phyloP scores from a whole-genome alignment of 306 rosid species.

The Prunus davidiana region DNA sequence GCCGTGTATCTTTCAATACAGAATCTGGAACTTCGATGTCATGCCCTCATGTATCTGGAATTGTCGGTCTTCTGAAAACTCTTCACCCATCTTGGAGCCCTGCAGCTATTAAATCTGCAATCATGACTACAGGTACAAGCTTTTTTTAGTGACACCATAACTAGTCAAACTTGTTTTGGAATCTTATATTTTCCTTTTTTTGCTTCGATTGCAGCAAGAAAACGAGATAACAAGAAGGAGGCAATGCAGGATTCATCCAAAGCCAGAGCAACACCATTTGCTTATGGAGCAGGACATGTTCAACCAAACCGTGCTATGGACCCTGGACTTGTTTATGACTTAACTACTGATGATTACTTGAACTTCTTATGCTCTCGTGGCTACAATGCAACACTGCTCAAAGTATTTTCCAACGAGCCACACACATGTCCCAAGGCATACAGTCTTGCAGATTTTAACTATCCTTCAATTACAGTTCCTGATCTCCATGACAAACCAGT shows the following conservation, averaged over 20 bases:
- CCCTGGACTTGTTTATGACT: constrained; percentile 73
- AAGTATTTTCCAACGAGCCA: constrained; percentile 19
- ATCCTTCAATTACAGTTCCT: constrained; percentile 44
- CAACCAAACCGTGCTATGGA: constrained; percentile 42
- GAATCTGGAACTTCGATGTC: constrained; percentile 56
- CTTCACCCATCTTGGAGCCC: constrained; percentile 51
- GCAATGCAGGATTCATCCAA: constrained; percentile 2
- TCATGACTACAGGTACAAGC: constrained; percentile 41
- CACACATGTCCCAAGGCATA: constrained; percentile 29
- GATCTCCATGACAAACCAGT: constrained; percentile 4
- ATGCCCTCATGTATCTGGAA: constrained; percentile 54
- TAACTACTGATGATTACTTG: constrained; percentile 38
- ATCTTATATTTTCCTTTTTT: neutral
- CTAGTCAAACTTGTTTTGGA: no score
- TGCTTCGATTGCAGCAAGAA: constrained; percentile 29
- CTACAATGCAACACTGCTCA: constrained; percentile 31
- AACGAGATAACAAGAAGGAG: constrained; percentile 8
- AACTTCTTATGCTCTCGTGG: constrained; percentile 52
- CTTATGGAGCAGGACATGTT: constrained; percentile 61
- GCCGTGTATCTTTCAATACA: constrained; percentile 7
- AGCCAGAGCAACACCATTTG: constrained; percentile 42
- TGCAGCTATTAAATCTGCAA: constrained; percentile 51
- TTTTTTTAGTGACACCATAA: neutral
- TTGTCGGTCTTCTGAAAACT: constrained; percentile 42
- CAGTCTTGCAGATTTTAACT: constrained; percentile 41